Base-by-base conservation (phyloP, 768 basidiomycete species). In the Hebeloma cylindrosporum region DNA sequence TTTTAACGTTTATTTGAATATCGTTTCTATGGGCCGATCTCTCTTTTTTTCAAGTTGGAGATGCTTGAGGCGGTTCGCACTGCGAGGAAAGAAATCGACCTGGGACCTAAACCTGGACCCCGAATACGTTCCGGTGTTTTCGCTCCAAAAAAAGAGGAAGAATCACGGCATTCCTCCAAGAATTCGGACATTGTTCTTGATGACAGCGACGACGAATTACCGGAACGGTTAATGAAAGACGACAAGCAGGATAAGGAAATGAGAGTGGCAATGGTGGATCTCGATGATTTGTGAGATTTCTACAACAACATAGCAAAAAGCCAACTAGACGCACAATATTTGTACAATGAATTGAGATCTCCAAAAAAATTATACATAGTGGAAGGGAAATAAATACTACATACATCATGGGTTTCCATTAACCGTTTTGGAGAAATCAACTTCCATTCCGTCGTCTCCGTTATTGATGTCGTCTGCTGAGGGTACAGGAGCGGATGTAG, bases 101-200 rank as follows among this genome's bases (percentile, higher is more conserved):
- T 90, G n/a, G 78, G 77, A 10, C 82, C 82, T 3, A 67, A 77
- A 38, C 81, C 83, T 13, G 85, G 88, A 7, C 71, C 74, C 14
- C 79, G 73, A 44, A 72, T 84, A 42, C 77, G 75, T n/a, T 83
- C 82, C 7, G 81, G 80, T 5, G 81, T 84, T 6, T 57, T 68
- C 28, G 60, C 58, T 5, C 72, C 71, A 3, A 65, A 61, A 51
- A 25, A 44, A 8, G 37, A 22, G 21, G 39, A 36, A n/a, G 35
- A 8, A 14, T n/a, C 10, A 17, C 20, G 30, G 17, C 27, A 27
- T 22, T 25, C 35, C 2, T 7, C 4, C 8, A 17, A 27, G 29
- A n/a, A 38, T 13, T 23, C 23, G 28, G 39, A 49, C 50, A 30
- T 45, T 23, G 25, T 49, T 48, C 22, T 40, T 30, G 45, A 51